Evolutionary conservation across 345 rosid genomes (phyloP).

Genomic region (Eucalyptus polyanthemos): DNA sequence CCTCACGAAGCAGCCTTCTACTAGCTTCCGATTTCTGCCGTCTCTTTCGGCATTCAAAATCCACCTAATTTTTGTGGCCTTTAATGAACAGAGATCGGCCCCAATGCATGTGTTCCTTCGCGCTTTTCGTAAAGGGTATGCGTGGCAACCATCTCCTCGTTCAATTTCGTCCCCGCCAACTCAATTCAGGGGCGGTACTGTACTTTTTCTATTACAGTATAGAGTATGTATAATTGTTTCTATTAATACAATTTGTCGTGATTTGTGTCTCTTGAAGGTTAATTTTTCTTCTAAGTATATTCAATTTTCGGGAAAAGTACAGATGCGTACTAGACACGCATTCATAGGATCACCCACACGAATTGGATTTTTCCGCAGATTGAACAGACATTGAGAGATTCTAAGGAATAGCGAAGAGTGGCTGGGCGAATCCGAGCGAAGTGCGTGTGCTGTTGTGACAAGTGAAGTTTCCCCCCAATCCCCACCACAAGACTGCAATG

Average conservation of each 20-base stretch:
- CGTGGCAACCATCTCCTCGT: neutral
- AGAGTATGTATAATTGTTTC: neutral
- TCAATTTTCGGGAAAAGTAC: neutral
- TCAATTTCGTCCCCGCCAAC: neutral
- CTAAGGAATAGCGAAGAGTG: neutral
- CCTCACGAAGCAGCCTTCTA: neutral
- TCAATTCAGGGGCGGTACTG: neutral
- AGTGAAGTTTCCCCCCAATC: neutral
- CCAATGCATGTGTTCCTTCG: neutral
- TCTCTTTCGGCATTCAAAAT: neutral
- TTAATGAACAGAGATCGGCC: neutral
- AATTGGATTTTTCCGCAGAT: neutral
- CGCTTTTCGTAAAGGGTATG: neutral
- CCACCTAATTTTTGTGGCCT: neutral
- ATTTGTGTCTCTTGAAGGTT: neutral
- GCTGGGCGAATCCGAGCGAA: neutral
- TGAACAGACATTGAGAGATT: neutral
- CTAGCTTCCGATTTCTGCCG: neutral
- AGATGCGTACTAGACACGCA: neutral
- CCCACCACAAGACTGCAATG: neutral
- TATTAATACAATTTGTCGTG: neutral
- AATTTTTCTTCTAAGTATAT: neutral
- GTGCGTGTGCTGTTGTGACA: neutral
- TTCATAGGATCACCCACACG: neutral
- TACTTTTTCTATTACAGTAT: neutral